Percentiles rank a stretch among this genome's conserved stretches.
Evolutionary conservation across 208 protist species (phyloP).

Genomic region (Leishmania tropica): DNA sequence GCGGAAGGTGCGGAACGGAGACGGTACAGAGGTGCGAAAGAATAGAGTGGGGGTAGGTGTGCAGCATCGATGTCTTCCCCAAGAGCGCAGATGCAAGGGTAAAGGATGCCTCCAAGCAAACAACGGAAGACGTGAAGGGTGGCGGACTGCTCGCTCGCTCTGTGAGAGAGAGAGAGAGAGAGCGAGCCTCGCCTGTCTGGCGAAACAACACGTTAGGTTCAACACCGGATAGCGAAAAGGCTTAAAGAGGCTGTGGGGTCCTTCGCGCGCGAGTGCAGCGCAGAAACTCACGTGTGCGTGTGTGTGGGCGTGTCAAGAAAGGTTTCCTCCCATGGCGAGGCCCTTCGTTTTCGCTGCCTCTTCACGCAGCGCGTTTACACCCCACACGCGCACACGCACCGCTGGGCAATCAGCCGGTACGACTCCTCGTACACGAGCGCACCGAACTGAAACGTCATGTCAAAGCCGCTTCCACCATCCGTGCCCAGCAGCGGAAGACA

Average conservation of each 20-base stretch:
- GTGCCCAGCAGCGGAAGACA: constrained; percentile 47
- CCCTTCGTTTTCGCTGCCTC: too few species aligned
- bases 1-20: background rate
- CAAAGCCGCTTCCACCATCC: constrained; percentile 44
- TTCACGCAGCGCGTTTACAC: background rate
- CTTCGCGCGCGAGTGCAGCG: background rate
- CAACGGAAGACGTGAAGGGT: background rate
- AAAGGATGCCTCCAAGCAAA: background rate
- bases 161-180: too few species aligned
- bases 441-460: constrained; percentile 57
- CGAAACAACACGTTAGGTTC: background rate
- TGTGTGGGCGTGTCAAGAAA: too few species aligned
- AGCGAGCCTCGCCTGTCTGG: background rate
- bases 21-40: background rate
- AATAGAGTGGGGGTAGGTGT: background rate
- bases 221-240: background rate
- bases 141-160: background rate
- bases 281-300: background rate
- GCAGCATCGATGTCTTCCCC: background rate
- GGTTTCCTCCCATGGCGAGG: background rate
- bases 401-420: constrained; percentile 15
- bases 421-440: constrained; percentile 42
- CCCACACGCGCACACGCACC: background rate
- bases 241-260: background rate
- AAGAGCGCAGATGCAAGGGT: background rate